These are phyloP conservation scores for Starmera caribaea DNA, from an alignment of 805 yeast genomes.

Conservation along the genomic window DNA sequence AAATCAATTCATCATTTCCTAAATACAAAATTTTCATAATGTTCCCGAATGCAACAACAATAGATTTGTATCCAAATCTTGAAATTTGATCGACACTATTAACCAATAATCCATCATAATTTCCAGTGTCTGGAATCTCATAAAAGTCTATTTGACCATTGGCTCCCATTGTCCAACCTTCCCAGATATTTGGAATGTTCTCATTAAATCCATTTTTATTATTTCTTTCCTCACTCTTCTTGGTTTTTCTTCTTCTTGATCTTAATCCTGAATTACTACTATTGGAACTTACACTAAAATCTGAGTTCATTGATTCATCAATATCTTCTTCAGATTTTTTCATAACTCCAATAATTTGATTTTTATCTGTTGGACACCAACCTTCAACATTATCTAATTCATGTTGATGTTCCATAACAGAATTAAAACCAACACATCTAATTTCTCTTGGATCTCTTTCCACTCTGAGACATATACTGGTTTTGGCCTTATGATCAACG, in stretches of 20 bases:
- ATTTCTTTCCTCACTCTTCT: background rate
- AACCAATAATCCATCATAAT: slow-evolving; percentile 34
- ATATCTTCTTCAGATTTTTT: slow-evolving; percentile 28
- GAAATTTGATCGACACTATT: slow-evolving; percentile 51
- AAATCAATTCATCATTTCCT: slow-evolving; percentile 66
- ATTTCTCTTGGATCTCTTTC: slow-evolving; percentile 91
- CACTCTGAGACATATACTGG: slow-evolving; percentile 74
- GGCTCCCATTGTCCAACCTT: slow-evolving; percentile 72
- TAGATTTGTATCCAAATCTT: slow-evolving; percentile 70
- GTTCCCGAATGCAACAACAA: slow-evolving; percentile 68
- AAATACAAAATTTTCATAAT: slow-evolving; percentile 61
- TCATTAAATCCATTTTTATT: background rate
- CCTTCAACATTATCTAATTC: slow-evolving; percentile 60
- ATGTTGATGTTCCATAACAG: slow-evolving; percentile 59
- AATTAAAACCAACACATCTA: slow-evolving; percentile 78
- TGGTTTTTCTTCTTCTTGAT: slow-evolving; percentile 7
- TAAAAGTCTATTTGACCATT: slow-evolving; percentile 53
- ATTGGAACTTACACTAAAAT: too few relatives aligned
- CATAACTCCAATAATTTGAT: slow-evolving; percentile 62
- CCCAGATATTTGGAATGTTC: slow-evolving; percentile 45
- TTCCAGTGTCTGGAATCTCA: slow-evolving; percentile 41
- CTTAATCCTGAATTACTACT: background rate
- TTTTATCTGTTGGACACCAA: slow-evolving; percentile 74
- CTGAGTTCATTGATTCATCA: slow-evolving; percentile 7
- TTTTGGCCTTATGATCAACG: slow-evolving; percentile 66